Conservation (phyloP, 148 eudicot species). For the Diospyros lotus region DNA sequence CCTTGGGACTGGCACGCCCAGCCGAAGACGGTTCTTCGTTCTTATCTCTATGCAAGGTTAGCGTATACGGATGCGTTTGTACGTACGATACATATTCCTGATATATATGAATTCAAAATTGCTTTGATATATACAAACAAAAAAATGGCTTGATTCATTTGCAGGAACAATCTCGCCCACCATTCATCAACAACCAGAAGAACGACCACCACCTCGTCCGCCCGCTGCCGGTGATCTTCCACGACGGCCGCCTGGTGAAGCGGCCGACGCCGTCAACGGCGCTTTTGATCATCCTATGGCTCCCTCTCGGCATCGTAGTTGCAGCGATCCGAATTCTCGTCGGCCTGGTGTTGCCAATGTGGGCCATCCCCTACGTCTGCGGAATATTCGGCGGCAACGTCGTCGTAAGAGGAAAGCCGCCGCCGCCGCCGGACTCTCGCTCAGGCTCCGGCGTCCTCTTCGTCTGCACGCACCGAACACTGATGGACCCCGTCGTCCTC, state of each 20-base stretch:
- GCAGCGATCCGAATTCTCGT: slow-evolving; percentile 53
- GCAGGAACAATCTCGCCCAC: slow-evolving; percentile 47
- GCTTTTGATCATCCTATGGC: slow-evolving; percentile 69
- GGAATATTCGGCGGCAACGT: slow-evolving; percentile 58
- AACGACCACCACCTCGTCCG: slow-evolving; percentile 31
- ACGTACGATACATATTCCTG: no score
- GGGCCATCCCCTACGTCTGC: slow-evolving; percentile 50
- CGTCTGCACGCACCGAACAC: slow-evolving; percentile 84
- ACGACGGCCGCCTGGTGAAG: slow-evolving; percentile 81
- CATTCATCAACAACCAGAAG: slow-evolving; percentile 26
- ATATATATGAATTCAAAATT: no score
- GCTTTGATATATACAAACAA: no score
- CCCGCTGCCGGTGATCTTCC: slow-evolving; percentile 91
- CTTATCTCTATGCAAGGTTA: slow-evolving; percentile 65
- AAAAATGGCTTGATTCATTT: neutral
- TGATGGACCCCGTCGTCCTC: slow-evolving; percentile 92
- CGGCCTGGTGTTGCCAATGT: slow-evolving; percentile 55
- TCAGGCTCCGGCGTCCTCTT: slow-evolving; percentile 58
- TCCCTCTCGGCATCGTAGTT: slow-evolving; percentile 62
- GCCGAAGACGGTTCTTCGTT: slow-evolving; percentile 25
- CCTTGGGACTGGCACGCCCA: slow-evolving; percentile 52
- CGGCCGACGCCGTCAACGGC: slow-evolving; percentile 67
- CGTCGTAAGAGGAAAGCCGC: slow-evolving; percentile 69
- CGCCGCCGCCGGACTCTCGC: slow-evolving; percentile 42
- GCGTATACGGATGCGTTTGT: neutral